Percentiles rank a stretch among this genome's conserved stretches.
These are phyloP conservation scores for Letharia lupina DNA, from an alignment of 495 filamentous ascomycete genomes.

Conservation along the genomic window DNA sequence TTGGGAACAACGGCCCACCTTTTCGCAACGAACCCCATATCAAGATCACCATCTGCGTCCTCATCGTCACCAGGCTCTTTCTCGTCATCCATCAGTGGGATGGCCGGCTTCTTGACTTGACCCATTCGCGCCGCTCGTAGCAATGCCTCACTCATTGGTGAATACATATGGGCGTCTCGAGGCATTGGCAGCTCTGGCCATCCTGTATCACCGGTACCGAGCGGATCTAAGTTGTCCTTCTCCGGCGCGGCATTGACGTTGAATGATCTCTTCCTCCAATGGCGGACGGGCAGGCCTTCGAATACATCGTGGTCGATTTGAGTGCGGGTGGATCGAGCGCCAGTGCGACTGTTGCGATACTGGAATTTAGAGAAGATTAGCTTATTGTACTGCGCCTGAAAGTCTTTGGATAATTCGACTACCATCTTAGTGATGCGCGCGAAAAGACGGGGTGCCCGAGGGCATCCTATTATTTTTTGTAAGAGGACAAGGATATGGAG, in stretches of 20 bases:
- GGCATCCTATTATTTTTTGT: neutral
- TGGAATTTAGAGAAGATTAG: slow-evolving; percentile 23
- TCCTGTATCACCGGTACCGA: slow-evolving; percentile 48
- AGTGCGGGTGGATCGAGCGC: slow-evolving; percentile 59
- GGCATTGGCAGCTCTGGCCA: slow-evolving; percentile 66
- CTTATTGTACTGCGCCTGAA: slow-evolving; percentile 8
- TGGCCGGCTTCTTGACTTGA: slow-evolving; percentile 35
- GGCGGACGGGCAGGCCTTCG: slow-evolving; percentile 85
- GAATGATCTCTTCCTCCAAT: slow-evolving; percentile 72
- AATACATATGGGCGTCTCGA: slow-evolving; percentile 73
- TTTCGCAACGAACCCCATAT: slow-evolving; percentile 30
- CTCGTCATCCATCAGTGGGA: slow-evolving; percentile 28
- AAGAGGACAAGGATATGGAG: neutral
- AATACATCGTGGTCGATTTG: slow-evolving; percentile 91
- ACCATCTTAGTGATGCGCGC: neutral
- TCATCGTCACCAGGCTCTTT: slow-evolving; percentile 42
- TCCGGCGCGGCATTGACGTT: slow-evolving; percentile 59
- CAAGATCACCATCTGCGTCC: slow-evolving; percentile 41
- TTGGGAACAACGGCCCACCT: slow-evolving; percentile 74
- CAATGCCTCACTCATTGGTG: slow-evolving; percentile 72
- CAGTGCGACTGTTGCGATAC: slow-evolving; percentile 52
- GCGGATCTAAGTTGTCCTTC: slow-evolving; percentile 37
- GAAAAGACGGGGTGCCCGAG: neutral
- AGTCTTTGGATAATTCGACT: slow-evolving; percentile 10
- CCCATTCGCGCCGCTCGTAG: slow-evolving; percentile 64